These are phyloP conservation scores for Candida tibetensis DNA, from an alignment of 805 yeast genomes.

Conservation along the genomic window DNA sequence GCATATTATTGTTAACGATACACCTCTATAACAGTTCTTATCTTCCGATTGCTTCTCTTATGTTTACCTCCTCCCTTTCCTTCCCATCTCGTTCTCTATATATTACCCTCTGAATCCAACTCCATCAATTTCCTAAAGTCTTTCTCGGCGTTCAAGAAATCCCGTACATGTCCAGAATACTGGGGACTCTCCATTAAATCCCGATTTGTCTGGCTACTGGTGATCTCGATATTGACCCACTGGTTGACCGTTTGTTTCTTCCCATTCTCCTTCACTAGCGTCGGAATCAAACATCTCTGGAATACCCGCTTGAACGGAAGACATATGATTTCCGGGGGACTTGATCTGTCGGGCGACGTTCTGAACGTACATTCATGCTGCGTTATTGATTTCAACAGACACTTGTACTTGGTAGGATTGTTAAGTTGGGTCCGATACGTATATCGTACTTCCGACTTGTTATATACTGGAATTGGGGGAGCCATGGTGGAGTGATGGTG, in stretches of 20 bases:
- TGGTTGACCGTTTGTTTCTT: conserved; percentile 22
- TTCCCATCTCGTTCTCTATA: no score
- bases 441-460: conserved; percentile 24
- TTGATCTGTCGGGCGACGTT: conserved; percentile 19
- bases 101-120: conserved; percentile 10
- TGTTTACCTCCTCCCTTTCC: no score
- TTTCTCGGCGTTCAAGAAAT: conserved; percentile 37
- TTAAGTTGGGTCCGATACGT: conserved; percentile 25
- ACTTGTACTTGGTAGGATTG: conserved; percentile 31
- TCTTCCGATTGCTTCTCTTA: no score
- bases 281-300: conserved; percentile 36
- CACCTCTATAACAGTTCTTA: no score
- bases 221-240: conserved; percentile 41
- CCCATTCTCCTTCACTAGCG: conserved; percentile 21
- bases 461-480: conserved; percentile 43
- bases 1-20: no score
- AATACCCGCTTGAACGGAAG: conserved; percentile 43
- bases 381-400: conserved; percentile 32
- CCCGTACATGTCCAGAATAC: conserved; percentile 27
- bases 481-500: conserved; percentile 27
- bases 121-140: conserved; percentile 36
- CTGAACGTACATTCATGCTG: conserved; percentile 45
- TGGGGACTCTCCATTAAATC: conserved; percentile 17
- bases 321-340: conserved; percentile 38
- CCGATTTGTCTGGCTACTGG: conserved; percentile 32